phyloP scores from a whole-genome alignment of 1,139 yeast species.

The Scheffersomyces segobiensis region DNA sequence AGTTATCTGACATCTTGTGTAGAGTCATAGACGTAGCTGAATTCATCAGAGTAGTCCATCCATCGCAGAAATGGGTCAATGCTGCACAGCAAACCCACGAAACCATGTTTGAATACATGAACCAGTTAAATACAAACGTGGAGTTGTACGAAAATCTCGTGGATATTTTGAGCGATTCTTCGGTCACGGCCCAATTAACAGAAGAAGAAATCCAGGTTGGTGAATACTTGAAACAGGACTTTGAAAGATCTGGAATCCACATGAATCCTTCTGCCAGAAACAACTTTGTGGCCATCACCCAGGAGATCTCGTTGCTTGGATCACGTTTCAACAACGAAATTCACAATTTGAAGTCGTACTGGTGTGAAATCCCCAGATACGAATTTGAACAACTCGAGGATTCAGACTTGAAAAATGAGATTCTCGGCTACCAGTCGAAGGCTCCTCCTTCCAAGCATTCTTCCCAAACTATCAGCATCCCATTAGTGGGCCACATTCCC shows the following conservation, averaged over 20 bases:
- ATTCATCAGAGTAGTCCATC: constrained; percentile 87
- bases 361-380: constrained; percentile 35
- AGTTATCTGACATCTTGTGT: constrained; percentile 84
- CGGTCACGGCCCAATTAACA: constrained; percentile 41
- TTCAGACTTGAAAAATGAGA: constrained; percentile 23
- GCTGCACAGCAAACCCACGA: constrained; percentile 92
- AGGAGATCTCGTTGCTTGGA: constrained; percentile 78
- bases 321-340: constrained; percentile 71
- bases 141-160: constrained; percentile 64
- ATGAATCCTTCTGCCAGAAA: constrained; percentile 69
- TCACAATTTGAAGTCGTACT: constrained; percentile 40
- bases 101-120: constrained; percentile 91
- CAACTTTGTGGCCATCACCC: constrained; percentile 76
- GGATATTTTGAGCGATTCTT: constrained; percentile 49
- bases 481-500: constrained; percentile 70
- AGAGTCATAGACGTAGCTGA: constrained; percentile 94
- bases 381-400: constrained; percentile 35
- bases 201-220: constrained; percentile 85
- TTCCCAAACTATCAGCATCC: constrained; percentile 44
- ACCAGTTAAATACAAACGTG: constrained; percentile 81
- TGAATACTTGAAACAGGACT: constrained; percentile 74
- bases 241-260: constrained; percentile 86
- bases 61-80: constrained; percentile 63
- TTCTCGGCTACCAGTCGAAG: constrained; percentile 24
- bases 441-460: constrained; percentile 16